Percentiles rank a stretch among this genome's conserved stretches.
Evolutionary conservation across 345 rosid genomes (phyloP).

Genomic region (Limnanthes douglasii): DNA sequence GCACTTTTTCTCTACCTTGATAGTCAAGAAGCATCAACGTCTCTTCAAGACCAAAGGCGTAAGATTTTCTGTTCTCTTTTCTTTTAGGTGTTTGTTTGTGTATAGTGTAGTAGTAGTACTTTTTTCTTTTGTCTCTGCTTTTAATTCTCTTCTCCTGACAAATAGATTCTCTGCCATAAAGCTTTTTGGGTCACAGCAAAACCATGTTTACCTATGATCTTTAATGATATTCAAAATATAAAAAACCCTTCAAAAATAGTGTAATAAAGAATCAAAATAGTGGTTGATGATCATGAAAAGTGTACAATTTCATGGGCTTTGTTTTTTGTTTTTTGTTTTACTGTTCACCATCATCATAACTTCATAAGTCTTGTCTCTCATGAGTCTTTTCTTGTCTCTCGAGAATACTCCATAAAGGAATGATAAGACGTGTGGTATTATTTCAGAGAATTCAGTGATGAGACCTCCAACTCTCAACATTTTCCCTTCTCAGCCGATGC

Average conservation of each 20-base stretch:
- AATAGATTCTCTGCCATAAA: slow-evolving; percentile 8
- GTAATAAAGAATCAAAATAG: too few relatives aligned
- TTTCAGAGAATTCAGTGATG: slow-evolving; percentile 60
- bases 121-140: too few relatives aligned
- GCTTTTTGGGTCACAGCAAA: slow-evolving; percentile 37
- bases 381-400: slow-evolving; percentile 2
- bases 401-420: too few relatives aligned
- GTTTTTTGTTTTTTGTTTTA: slow-evolving; percentile 9
- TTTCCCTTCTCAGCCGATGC: slow-evolving; percentile 98
- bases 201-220: slow-evolving; percentile 34
- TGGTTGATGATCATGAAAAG: too few relatives aligned
- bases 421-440: slow-evolving; percentile 6
- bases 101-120: too few relatives aligned
- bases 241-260: slow-evolving; percentile 3
- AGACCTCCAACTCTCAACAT: slow-evolving; percentile 95
- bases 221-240: slow-evolving; percentile 19
- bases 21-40: slow-evolving; percentile 54
- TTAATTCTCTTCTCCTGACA: too few relatives aligned
- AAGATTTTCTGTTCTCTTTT: slow-evolving; percentile 13
- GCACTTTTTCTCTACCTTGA: slow-evolving; percentile 88
- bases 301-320: slow-evolving; percentile 1
- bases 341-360: slow-evolving; percentile 12
- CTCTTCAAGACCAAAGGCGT: slow-evolving; percentile 61
- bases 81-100: slow-evolving; percentile 1
- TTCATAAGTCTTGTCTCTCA: slow-evolving; percentile 9